Conservation (phyloP, 176 grass and related monocot species). For the Dendrocalamus sinicus region DNA sequence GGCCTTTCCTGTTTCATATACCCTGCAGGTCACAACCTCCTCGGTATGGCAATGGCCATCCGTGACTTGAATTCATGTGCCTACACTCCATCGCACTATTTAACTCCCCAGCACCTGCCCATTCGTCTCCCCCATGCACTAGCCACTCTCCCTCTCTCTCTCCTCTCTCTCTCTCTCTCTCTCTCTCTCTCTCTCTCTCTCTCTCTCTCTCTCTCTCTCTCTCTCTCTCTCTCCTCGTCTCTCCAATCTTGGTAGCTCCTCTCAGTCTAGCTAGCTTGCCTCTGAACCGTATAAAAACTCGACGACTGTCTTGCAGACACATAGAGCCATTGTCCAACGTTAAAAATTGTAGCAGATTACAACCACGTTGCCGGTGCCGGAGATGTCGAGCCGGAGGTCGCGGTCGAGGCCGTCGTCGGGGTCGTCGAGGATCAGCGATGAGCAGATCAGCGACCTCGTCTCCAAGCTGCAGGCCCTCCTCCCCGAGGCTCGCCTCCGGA, state of each 20-base stretch:
- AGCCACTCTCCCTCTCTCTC: conserved; percentile 18
- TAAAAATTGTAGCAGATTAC: background rate
- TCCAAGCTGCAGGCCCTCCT: conserved; percentile 69
- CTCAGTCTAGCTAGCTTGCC: background rate
- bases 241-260: background rate
- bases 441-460: conserved; percentile 71
- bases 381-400: conserved; percentile 68
- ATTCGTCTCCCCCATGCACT: conserved; percentile 48
- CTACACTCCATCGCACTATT: conserved; percentile 39
- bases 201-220: conserved; percentile 19
- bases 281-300: background rate
- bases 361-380: background rate
- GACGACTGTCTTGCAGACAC: background rate
- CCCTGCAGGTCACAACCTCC: background rate
- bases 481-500: conserved; percentile 56
- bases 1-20: no score
- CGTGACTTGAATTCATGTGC: background rate
- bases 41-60: background rate
- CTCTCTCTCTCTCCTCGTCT: background rate
- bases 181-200: conserved; percentile 26
- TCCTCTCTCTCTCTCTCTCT: conserved; percentile 19
- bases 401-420: conserved; percentile 57
- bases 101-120: conserved; percentile 41
- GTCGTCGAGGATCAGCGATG: conserved; percentile 60
- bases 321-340: background rate